Base-by-base conservation (phyloP, 371 early-diverging fungal species). In the Smittium mucronatum region DNA sequence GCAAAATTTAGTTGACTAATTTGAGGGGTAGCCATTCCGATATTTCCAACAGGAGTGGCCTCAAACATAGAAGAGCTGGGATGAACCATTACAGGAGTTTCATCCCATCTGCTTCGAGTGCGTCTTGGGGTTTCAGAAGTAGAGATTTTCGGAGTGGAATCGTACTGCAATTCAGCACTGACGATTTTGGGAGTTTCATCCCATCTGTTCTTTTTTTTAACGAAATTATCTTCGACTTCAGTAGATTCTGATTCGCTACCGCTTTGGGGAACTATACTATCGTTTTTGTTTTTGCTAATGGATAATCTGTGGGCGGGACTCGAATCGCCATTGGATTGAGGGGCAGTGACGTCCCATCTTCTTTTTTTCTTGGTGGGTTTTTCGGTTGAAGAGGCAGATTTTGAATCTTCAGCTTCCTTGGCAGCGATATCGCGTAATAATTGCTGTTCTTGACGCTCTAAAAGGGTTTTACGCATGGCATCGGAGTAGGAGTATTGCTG, bases 291-390 rank as follows among this genome's bases (percentile, higher is more conserved):
- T 26, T 63, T 73, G 58, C 63, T 63, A 0, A 73, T 34, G 5
- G 78, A 70, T 26, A 68, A 71, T 2, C 72, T 65, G 1, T 68
- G 76, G 36, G 78, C 75, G 8, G 8, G 71, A 34, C 76, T 63
- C 0, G 73, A 70, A 69, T 77, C 70, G 28, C 60, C 75, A 11
- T 77, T 67, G 63, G 78, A 81, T 8, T 76, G 86, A 0, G 93
- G 87, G n/a, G 89, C 89, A 16, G 86, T 87, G 2, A 88, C 86
- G 74, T 94, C 94, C 94, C 94, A 94, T 71, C 92, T 82, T 73
- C 93, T 81, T 74, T 91, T 90, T 70, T 84, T 82, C 67, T 75
- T 75, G 60, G 80, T 15, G 5, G 68, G 1, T 15, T 36, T 63
- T 2, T 57, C 21, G 1, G 64, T 26, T 2, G 30, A 30, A 69